Conservation (phyloP, 495 filamentous ascomycete genomes). For the Podospora sp. region DNA sequence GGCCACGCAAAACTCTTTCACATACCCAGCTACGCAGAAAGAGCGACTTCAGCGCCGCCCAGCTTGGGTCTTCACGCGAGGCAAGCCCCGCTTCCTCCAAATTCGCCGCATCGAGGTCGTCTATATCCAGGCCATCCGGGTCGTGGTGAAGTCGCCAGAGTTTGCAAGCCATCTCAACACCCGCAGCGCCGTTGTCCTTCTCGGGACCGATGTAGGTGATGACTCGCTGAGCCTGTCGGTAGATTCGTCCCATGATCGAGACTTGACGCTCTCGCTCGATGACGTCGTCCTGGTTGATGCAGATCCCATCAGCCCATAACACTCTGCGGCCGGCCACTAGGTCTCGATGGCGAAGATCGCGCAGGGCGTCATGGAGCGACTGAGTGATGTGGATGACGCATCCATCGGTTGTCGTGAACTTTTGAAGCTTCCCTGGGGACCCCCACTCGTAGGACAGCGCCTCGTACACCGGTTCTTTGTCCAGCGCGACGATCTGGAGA, state of each 20-base stretch:
- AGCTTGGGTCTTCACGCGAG: not conserved
- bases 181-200: not conserved
- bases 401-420: not conserved
- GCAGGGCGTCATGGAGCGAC: not conserved
- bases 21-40: slow-evolving; percentile 7
- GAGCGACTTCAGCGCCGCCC: slow-evolving; percentile 7
- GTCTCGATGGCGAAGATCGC: not conserved
- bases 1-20: not conserved
- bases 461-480: not conserved
- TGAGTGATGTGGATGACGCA: not conserved
- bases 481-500: not conserved
- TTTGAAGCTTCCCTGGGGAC: not conserved
- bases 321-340: not conserved
- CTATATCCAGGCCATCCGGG: not conserved
- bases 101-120: not conserved
- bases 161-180: slow-evolving; percentile 1
- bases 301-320: slow-evolving; percentile 9
- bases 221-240: slow-evolving; percentile 1
- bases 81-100: not conserved
- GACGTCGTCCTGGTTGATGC: slow-evolving; percentile 11
- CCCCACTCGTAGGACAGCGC: slow-evolving; percentile 10
- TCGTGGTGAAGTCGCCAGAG: not conserved
- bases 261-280: slow-evolving; percentile 2
- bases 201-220: slow-evolving; percentile 30
- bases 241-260: slow-evolving; percentile 4